phyloP scores from a whole-genome alignment of 306 rosid species.

The Canavalia ensiformis region DNA sequence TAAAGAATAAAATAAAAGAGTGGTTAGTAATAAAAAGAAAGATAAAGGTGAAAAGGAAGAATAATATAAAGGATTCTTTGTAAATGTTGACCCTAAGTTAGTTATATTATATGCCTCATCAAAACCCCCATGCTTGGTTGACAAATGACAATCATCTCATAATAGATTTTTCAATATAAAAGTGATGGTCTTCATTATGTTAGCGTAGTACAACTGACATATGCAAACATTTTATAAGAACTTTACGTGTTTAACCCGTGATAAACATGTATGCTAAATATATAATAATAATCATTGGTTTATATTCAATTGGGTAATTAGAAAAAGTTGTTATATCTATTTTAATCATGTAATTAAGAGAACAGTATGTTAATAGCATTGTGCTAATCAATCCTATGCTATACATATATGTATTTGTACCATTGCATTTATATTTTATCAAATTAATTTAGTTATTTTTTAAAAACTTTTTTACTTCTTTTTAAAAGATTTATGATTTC shows the following conservation, averaged over 20 bases:
- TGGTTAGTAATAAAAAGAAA: slow-evolving; percentile 8
- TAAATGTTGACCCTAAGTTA: neutral
- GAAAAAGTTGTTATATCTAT: too few species aligned
- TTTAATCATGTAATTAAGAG: too few species aligned
- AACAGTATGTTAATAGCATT: too few species aligned
- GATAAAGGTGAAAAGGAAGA: slow-evolving; percentile 17
- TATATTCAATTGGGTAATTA: too few species aligned
- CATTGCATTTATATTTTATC: too few species aligned
- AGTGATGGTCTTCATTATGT: neutral
- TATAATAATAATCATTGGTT: too few species aligned
- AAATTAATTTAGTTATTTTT: too few species aligned
- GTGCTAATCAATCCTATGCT: too few species aligned
- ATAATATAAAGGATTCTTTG: neutral
- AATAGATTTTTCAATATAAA: neutral
- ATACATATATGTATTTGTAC: too few species aligned
- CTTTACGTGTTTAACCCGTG: neutral
- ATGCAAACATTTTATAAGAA: neutral
- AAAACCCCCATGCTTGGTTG: neutral
- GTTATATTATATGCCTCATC: neutral
- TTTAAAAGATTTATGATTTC: too few species aligned
- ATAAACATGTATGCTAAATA: too few species aligned
- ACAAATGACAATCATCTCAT: neutral
- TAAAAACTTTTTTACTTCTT: too few species aligned
- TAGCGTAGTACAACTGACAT: neutral
- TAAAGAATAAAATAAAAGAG: neutral